Conservation (phyloP, 2,329 filamentous ascomycete genomes). For the Ophiostoma montium region DNA sequence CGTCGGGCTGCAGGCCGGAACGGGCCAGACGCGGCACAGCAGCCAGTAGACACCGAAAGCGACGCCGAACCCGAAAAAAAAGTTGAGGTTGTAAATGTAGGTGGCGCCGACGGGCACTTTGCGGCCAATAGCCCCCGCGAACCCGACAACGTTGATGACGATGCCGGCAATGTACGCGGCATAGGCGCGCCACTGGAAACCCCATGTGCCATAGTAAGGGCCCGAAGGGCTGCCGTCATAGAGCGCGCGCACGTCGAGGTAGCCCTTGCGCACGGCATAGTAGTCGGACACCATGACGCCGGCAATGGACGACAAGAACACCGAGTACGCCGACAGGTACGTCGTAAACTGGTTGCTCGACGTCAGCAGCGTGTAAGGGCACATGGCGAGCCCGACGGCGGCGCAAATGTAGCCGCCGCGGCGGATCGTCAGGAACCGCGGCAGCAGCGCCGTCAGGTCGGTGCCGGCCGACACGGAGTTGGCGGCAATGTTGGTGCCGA, state of each 20-base stretch:
- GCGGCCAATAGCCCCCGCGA: slow-evolving; percentile 63
- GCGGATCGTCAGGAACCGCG: slow-evolving; percentile 70
- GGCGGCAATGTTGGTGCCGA: slow-evolving; percentile 77
- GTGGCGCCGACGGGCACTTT: slow-evolving; percentile 62
- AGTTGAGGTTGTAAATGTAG: slow-evolving; percentile 85
- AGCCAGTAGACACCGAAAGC: slow-evolving; percentile 52
- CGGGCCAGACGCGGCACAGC: slow-evolving; percentile 53
- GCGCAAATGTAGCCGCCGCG: slow-evolving; percentile 81
- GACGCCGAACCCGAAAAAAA: slow-evolving; percentile 72
- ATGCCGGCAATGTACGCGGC: slow-evolving; percentile 71
- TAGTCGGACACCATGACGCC: slow-evolving; percentile 87
- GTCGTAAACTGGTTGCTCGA: slow-evolving; percentile 74
- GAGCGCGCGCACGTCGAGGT: slow-evolving; percentile 62
- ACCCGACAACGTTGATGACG: slow-evolving; percentile 81
- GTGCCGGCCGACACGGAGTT: slow-evolving; percentile 76
- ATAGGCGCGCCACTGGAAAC: slow-evolving; percentile 75
- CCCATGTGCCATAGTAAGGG: slow-evolving; percentile 61
- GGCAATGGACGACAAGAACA: slow-evolving; percentile 86
- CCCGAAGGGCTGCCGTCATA: slow-evolving; percentile 55
- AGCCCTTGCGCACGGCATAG: slow-evolving; percentile 72
- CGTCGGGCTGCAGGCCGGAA: slow-evolving; percentile 55
- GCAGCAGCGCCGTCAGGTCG: slow-evolving; percentile 67
- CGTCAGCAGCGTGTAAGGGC: slow-evolving; percentile 68
- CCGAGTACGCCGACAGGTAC: slow-evolving; percentile 81
- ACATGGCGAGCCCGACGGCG: slow-evolving; percentile 66